These are phyloP conservation scores for Laburnicola sp. DNA, from an alignment of 2,329 filamentous ascomycete species.

Conservation along the genomic window DNA sequence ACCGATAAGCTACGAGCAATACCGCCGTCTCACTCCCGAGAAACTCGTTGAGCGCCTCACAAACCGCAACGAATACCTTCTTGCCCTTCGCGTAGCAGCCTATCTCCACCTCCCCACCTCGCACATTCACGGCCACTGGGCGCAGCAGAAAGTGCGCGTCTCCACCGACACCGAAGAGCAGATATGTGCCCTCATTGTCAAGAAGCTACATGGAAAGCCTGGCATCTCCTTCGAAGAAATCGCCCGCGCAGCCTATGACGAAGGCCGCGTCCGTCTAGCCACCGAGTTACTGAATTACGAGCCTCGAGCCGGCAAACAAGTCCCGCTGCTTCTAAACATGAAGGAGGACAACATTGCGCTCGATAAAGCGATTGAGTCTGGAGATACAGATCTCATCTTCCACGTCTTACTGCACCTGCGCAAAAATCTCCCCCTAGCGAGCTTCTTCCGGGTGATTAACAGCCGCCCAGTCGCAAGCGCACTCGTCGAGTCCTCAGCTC, in stretches of 20 bases:
- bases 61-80: constrained; percentile 85
- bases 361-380: constrained; percentile 94
- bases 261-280: constrained; percentile 84
- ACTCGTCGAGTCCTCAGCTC: constrained; percentile 82
- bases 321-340: constrained; percentile 89
- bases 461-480: constrained; percentile 82
- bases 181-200: constrained; percentile 83
- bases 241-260: constrained; percentile 88
- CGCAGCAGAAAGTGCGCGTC: constrained; percentile 85
- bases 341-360: constrained; percentile 93
- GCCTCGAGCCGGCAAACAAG: constrained; percentile 91
- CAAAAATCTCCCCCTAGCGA: constrained; percentile 84
- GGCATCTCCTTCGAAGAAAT: constrained; percentile 97
- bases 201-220: constrained; percentile 80
- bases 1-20: constrained; percentile 91
- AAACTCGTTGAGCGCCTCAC: constrained; percentile 83
- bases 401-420: constrained; percentile 86
- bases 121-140: constrained; percentile 95
- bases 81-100: constrained; percentile 84
- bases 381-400: constrained; percentile 90
- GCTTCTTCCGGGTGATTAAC: constrained; percentile 92
- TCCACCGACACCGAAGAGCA: constrained; percentile 85
- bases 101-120: constrained; percentile 86
- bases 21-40: constrained; percentile 85
- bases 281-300: constrained; percentile 92